Base-by-base conservation (phyloP, 257 asterid species). In the Nyctanthes arbortristis region DNA sequence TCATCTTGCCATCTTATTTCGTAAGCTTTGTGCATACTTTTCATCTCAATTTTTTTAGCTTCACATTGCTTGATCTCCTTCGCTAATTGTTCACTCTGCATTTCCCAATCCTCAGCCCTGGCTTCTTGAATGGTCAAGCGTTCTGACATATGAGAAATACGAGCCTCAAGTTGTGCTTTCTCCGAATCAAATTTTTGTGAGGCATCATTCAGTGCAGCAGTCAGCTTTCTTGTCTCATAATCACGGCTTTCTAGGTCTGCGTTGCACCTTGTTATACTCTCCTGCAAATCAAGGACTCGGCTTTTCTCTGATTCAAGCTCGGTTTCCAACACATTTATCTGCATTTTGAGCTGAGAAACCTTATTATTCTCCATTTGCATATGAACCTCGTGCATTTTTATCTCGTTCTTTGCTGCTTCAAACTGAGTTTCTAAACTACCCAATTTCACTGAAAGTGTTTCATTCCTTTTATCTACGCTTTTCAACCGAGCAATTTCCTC, bases 101-200 rank as follows among this genome's bases (percentile, higher is more conserved):
- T 60, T 73, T 80, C 81, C 58, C 74, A 73, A 78, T 84, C 87
- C 30, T 78, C 74, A 49, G 64, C 62, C 70, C 58, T 82, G 55
- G 75, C 83, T 80, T 84, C 89, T 22, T 77, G 78, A 73, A 72
- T 76, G 45, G 30, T 56, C 71, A 80, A 60, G 29, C 69, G 45
- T 71, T 80, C 85, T 5, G 85, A 71, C 75, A 88, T 35, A 61
- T 72, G 40, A 63, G 84, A 73, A 57, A 84, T 78, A 33, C 77
- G 73, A 66, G 91, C 77, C 68, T 81, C 90, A n/a, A 90, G 75
- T 28, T 86, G 81, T 65, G 78, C 80, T 79, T 83, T 89, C 76
- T 85, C 91, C 32, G 73, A 24, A 70, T 80, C 73, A 32, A 82
- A 78, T 22, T 69, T 77, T 62, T 78, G 86, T 10, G 70, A 59